Evolutionary conservation across 1,139 yeast species (phyloP), one percentile per base, ranked within the genome.

Genomic region (Chernovozyma sophiae-reginae): DNA sequence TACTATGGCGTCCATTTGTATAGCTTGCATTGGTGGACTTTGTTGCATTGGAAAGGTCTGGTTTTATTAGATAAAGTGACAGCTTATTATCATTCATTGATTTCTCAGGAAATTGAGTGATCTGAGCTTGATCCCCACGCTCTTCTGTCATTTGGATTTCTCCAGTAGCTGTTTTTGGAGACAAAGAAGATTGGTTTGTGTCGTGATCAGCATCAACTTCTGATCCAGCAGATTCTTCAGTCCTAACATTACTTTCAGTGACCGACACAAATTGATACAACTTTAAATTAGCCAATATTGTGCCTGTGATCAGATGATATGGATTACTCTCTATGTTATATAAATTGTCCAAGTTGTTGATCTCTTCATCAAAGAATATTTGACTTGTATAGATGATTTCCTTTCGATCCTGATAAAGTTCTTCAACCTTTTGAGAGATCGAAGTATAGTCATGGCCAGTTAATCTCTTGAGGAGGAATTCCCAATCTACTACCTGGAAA

Each of bases 281-380:
- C 3, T 28, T 32, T 13, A 37, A 25, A 13, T 18, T 17, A 6
- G 12, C 32, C 5, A 37, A 31, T 13, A 35, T n/a, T 12, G 29
- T 24, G 8, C 18, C 23, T 6, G 25, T 24, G 15, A 34, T 34
- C 5, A 20, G 29, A 8, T 15, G 28, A 17, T 19, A 37, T 12
- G 35, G 40, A 15, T 30, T 37, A 12, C 32, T 34, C 15, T 25
- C 38, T 14, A 20, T 12, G 4, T 5, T 12, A 12, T 22, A 33
- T 30, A 36, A 23, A 2, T 8, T 5, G 11, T 15, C 16, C 4
- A 32, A 20, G 6, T 32, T 18, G 16, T 12, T 16, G 2, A 37
- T n/a, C 19, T 37, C 40, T n/a, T 34, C 35, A 25, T 34, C 38
- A 3, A 31, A 23, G 24, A 37, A 37, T 4, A 37, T 31, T 6